A percentile compares a stretch with the other conserved stretches of the same genome.
Evolutionary conservation across 225 moss, liverwort and hornwort genomes (phyloP).

Genomic region (Rhytidiadelphus loreus): DNA sequence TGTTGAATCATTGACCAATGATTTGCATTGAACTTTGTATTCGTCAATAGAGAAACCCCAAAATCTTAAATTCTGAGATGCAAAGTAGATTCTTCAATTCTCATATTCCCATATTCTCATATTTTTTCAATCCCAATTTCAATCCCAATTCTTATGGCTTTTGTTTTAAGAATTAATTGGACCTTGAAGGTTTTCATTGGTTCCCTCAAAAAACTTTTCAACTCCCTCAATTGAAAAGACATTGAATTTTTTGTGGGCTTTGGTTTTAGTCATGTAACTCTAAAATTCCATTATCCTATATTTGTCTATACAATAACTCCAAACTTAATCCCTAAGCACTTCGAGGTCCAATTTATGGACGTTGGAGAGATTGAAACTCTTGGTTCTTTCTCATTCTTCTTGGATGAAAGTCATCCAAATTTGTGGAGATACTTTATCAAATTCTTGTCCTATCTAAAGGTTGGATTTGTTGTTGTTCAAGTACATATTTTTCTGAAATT

Average conservation of each 20-base stretch:
- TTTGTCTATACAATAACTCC: not conserved
- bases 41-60: not conserved
- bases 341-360: too few species aligned
- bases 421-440: too few species aligned
- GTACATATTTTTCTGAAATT: too few species aligned
- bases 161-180: not conserved
- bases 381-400: too few species aligned
- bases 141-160: fast-evolving
- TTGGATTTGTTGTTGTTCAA: too few species aligned
- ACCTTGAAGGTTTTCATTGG: not conserved
- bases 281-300: not conserved
- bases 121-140: not conserved
- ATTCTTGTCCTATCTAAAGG: too few species aligned
- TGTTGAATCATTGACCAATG: not conserved
- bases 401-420: too few species aligned
- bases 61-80: fast-evolving
- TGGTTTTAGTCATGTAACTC: not conserved
- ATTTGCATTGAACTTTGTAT: fast-evolving
- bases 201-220: fast-evolving
- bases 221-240: not conserved
- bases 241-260: not conserved
- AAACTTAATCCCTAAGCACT: too few species aligned
- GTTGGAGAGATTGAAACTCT: too few species aligned
- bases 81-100: not conserved
- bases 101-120: too few species aligned